Percentiles rank a stretch among this genome's conserved stretches.
phyloP scores from a whole-genome alignment of 2,329 filamentous ascomycete genomes.

The Cryphonectria japonica region DNA sequence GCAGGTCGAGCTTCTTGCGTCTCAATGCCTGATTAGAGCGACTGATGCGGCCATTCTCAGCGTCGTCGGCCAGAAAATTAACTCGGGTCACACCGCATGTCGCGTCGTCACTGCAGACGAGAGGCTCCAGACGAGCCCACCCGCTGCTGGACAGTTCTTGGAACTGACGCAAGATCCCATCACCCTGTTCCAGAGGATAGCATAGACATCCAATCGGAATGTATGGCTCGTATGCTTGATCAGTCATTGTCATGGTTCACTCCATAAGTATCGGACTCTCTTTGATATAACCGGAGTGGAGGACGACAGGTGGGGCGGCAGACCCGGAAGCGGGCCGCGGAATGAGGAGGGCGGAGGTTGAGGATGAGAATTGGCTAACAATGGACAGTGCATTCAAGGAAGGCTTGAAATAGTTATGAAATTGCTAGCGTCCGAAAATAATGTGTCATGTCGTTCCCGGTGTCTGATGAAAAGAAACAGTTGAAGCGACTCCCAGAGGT shows the following conservation, averaged over 20 bases:
- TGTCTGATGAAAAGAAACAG: background rate
- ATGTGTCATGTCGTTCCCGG: background rate
- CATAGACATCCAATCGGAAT: constrained; percentile 48
- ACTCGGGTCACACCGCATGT: constrained; percentile 51
- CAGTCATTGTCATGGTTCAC: background rate
- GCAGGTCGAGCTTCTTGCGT: constrained; percentile 50
- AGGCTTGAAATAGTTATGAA: background rate
- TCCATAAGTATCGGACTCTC: background rate
- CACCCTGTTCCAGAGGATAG: constrained; percentile 33
- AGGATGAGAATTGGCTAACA: background rate
- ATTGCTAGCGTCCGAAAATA: background rate
- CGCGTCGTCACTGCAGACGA: constrained; percentile 30
- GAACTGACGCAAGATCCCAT: constrained; percentile 19
- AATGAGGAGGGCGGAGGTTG: background rate
- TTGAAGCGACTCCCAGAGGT: background rate
- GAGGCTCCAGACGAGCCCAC: constrained; percentile 52
- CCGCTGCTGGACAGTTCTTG: constrained; percentile 38
- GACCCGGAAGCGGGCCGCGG: background rate
- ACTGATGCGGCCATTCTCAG: constrained; percentile 56
- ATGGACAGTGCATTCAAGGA: background rate
- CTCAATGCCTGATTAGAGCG: constrained; percentile 50
- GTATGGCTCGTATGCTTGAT: constrained; percentile 32
- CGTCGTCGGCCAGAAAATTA: constrained; percentile 69
- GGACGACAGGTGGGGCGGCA: background rate
- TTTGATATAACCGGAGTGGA: background rate